These are phyloP conservation scores for Rhodamnia argentea DNA, from an alignment of 345 rosid genomes.

Conservation along the genomic window DNA sequence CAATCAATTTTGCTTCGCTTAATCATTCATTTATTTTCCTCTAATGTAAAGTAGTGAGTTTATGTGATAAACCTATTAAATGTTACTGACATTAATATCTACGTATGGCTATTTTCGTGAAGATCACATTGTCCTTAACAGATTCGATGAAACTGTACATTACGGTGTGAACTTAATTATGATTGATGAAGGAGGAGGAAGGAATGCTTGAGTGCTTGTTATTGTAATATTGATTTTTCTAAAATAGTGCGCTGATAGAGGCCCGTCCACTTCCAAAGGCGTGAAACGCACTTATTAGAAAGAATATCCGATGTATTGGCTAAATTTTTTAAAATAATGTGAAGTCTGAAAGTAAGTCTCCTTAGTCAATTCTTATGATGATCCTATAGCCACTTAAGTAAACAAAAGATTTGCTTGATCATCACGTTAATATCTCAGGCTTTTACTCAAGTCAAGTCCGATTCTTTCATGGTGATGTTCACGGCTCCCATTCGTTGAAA, in stretches of 20 bases:
- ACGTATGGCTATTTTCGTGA: too few species aligned
- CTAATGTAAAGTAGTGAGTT: too few species aligned
- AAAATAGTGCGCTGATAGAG: background rate
- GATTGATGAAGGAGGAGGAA: too few species aligned
- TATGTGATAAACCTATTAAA: too few species aligned
- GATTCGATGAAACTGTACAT: background rate
- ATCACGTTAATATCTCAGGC: background rate
- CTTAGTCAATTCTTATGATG: background rate
- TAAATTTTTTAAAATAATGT: background rate
- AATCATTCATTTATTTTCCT: too few species aligned
- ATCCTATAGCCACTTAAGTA: background rate
- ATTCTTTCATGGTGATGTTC: too few species aligned
- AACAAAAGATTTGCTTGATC: background rate
- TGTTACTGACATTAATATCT: too few species aligned
- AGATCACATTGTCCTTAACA: accelerated
- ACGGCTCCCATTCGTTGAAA: background rate
- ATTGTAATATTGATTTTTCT: background rate
- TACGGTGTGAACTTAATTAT: background rate
- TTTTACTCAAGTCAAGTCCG: too few species aligned
- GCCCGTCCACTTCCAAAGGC: background rate
- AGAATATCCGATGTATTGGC: too few species aligned
- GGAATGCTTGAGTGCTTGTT: background rate
- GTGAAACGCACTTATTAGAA: too few species aligned
- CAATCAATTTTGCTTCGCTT: too few species aligned
- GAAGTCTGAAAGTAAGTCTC: background rate